These are phyloP conservation scores for Phyllosticta paracitricarpa DNA, from an alignment of 2,329 filamentous ascomycete genomes.

Conservation along the genomic window DNA sequence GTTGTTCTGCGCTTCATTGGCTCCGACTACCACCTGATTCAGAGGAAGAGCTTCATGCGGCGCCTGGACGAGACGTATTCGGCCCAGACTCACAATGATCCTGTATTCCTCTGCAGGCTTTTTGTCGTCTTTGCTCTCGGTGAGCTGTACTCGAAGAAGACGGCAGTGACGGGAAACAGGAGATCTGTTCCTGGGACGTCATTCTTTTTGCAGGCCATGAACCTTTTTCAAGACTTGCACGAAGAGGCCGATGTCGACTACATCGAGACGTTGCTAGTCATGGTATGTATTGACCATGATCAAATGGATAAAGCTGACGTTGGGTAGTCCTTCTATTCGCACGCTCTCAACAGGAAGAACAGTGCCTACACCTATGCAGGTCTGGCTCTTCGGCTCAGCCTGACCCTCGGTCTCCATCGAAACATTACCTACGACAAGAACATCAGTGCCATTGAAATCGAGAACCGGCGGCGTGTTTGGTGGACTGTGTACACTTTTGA, in stretches of 20 bases:
- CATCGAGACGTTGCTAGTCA: conserved; percentile 15
- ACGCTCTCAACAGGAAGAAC: conserved; percentile 14
- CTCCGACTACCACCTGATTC: conserved; percentile 8
- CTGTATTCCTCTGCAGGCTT: conserved; percentile 14
- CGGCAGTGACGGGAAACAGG: conserved; percentile 1
- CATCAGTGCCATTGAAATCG: conserved; percentile 10
- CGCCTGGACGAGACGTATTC: conserved; percentile 9
- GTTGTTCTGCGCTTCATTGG: conserved; percentile 16
- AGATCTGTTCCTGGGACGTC: conserved; percentile 9
- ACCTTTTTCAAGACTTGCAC: conserved; percentile 12
- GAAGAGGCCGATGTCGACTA: conserved; percentile 15
- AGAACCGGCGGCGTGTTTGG: conserved; percentile 16
- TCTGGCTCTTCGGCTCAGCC: conserved; percentile 11
- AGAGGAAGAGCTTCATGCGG: conserved; percentile 9
- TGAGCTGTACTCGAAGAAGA: conserved; percentile 13
- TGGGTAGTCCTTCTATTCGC: conserved; percentile 15
- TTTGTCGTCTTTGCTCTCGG: conserved; percentile 15
- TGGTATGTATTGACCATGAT: conserved; percentile 8
- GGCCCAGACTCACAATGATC: conserved; percentile 9
- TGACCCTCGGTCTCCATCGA: conserved; percentile 12
- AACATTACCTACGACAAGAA: conserved; percentile 11
- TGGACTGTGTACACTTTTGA: conserved; percentile 33
- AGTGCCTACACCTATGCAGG: conserved; percentile 15
- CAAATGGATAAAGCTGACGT: not conserved
- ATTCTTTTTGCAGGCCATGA: conserved; percentile 13